These are phyloP conservation scores for Eremochloa ophiuroides DNA, from an alignment of 176 grass and related monocot species.

Conservation along the genomic window DNA sequence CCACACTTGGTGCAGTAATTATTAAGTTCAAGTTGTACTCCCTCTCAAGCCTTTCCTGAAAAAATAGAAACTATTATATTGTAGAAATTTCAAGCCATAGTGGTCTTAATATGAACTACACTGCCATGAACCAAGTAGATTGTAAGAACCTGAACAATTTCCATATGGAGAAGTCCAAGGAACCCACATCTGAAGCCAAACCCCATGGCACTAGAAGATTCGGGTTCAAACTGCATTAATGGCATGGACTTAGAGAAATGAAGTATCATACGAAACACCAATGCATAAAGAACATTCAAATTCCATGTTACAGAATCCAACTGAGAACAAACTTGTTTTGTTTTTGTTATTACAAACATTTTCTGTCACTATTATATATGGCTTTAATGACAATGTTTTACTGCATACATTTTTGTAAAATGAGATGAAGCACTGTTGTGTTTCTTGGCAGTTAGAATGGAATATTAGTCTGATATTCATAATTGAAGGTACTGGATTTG, in stretches of 20 bases:
- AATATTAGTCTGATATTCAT: slow-evolving; percentile 3
- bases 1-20: slow-evolving; percentile 97
- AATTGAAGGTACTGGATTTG: not conserved
- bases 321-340: not conserved
- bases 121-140: slow-evolving; percentile 19
- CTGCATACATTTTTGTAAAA: slow-evolving; percentile 13
- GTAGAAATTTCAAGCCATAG: slow-evolving; percentile 12
- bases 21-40: slow-evolving; percentile 97
- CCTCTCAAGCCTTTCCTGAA: slow-evolving; percentile 98
- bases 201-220: slow-evolving; percentile 95
- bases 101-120: slow-evolving; percentile 30
- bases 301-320: slow-evolving; percentile 10
- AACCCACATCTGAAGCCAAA: slow-evolving; percentile 98
- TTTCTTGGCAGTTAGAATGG: not conserved
- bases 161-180: slow-evolving; percentile 96
- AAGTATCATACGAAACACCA: not conserved
- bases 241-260: slow-evolving; percentile 15
- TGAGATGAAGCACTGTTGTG: not conserved
- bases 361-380: not conserved
- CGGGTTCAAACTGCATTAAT: slow-evolving; percentile 77
- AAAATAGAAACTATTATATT: slow-evolving; percentile 33
- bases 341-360: not conserved
- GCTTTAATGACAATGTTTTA: not conserved
- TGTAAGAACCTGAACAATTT: slow-evolving; percentile 91
- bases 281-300: slow-evolving; percentile 11